Evolutionary conservation across 805 yeast species (phyloP), one percentile per base, ranked within the genome.

Genomic region (Lipomyces orientalis): DNA sequence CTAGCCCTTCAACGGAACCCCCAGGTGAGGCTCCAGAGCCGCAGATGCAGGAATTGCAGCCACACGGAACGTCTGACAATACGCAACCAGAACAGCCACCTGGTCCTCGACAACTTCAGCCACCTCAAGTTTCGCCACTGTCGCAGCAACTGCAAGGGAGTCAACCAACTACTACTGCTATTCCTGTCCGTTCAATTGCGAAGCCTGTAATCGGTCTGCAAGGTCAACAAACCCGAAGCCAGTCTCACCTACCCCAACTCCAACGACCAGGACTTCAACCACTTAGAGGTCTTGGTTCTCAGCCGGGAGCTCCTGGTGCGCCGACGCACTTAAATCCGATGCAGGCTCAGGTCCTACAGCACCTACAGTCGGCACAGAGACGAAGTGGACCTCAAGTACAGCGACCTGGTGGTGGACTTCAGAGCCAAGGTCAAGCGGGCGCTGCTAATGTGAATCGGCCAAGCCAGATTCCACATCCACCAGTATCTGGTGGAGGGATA

Each of bases 161-260:
- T 14, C 59, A 29, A 35, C 61, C 10, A 5, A 19, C 9, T 12
- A 12, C n/a, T 4, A 22, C 37, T 0, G 33, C 39, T 4, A 31
- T 22, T 31, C 33, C 60, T 3, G 54, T 22, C 12, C 31, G 60
- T n/a, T 29, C 49, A n/a, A 52, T 25, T 1, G 31, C 25, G 0
- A 33, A 19, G 46, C 39, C 29, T 10, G 46, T 33, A n/a, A 33
- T 33, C 46, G 60, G 60, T 34, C 31, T 34, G 22, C 57, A 29
- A 35, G 34, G 8, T 31, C 55, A 25, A 52, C 55, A 25, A 52
- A n/a, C 55, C 33, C 55, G 55, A 52, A 52, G n/a, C 14, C 64
- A 49, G 56, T 65, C 69, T 39, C 70, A 46, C n/a, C 62, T 66
- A 14, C 71, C 70, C 7, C 71, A 64, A 51, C 60, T 62, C 33